Evolutionary conservation across 164 flowering plant species (phyloP).

Genomic region (Tinospora cordifolia): DNA sequence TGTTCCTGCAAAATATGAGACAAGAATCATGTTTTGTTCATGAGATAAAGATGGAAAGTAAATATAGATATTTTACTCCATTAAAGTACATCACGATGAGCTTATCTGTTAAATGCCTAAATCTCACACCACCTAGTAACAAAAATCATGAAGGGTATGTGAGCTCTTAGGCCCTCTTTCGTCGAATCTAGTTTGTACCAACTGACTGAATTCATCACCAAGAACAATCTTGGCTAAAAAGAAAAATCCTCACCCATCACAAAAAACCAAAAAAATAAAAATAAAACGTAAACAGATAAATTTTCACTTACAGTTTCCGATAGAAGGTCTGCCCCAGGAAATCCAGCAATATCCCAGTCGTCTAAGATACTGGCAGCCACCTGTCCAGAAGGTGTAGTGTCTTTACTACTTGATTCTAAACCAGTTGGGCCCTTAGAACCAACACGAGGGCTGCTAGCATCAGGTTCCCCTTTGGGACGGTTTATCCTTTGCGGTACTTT

Average conservation of each 20-base stretch:
- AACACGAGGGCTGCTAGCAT: constrained; percentile 34
- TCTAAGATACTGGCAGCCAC: constrained; percentile 27
- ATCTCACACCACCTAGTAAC: too few relatives aligned
- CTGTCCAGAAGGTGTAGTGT: constrained; percentile 24
- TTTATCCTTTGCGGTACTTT: constrained; percentile 40
- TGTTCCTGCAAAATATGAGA: constrained; percentile 47
- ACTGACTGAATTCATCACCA: too few relatives aligned
- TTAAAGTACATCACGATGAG: too few relatives aligned
- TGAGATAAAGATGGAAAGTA: too few relatives aligned
- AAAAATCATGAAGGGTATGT: too few relatives aligned
- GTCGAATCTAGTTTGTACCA: too few relatives aligned
- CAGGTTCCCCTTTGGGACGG: constrained; percentile 36
- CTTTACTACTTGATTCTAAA: constrained; percentile 34
- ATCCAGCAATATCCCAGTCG: constrained; percentile 70
- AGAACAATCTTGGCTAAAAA: too few relatives aligned
- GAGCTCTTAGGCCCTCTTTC: too few relatives aligned
- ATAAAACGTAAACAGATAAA: not conserved
- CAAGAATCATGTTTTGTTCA: not conserved
- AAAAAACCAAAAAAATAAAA: too few relatives aligned
- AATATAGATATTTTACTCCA: too few relatives aligned
- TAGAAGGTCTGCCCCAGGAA: constrained; percentile 67
- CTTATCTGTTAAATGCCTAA: too few relatives aligned
- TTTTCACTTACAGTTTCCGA: constrained; percentile 57
- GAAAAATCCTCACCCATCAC: too few relatives aligned
- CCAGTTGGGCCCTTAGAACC: constrained; percentile 25